phyloP scores from a whole-genome alignment of 805 yeast genomes.

The Nakazawaea ambrosiae region DNA sequence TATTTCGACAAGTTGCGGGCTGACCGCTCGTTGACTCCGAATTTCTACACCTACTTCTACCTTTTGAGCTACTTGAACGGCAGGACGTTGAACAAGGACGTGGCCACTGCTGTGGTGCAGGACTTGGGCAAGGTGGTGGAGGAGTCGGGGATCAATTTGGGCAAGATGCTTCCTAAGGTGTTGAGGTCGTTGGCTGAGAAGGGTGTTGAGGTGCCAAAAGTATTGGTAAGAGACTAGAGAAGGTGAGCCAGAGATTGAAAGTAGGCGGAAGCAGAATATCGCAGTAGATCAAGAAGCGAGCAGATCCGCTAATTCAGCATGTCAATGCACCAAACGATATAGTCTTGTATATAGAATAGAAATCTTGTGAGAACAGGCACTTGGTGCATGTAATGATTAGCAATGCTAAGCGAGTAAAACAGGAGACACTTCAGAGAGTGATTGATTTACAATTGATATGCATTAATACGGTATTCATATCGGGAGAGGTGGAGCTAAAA shows the following conservation, averaged over 20 bases:
- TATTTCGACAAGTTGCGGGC: conserved; percentile 31
- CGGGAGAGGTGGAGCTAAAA: too few relatives aligned
- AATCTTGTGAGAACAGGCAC: too few relatives aligned
- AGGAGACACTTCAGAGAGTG: too few relatives aligned
- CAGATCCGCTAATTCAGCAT: too few relatives aligned
- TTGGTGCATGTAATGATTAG: too few relatives aligned
- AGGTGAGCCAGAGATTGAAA: background rate
- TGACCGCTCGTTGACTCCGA: conserved; percentile 28
- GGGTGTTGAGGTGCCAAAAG: conserved; percentile 18
- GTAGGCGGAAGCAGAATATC: too few relatives aligned
- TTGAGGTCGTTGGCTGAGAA: conserved; percentile 17
- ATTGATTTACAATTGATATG: too few relatives aligned
- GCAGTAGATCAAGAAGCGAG: too few relatives aligned
- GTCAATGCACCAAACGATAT: too few relatives aligned
- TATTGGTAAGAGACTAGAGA: conserved; percentile 10
- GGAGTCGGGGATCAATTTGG: conserved; percentile 23
- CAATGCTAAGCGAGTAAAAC: too few relatives aligned
- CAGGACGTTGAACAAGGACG: conserved; percentile 20
- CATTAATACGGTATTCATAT: too few relatives aligned
- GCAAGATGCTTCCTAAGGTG: conserved; percentile 31
- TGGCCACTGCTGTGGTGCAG: conserved; percentile 28
- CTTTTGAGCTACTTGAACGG: conserved; percentile 24
- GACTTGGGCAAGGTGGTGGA: conserved; percentile 26
- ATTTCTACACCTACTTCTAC: conserved; percentile 42
- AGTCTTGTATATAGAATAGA: too few relatives aligned